These are phyloP conservation scores for Ceratocystis diversiconidia DNA, from an alignment of 2,329 filamentous ascomycete genomes.

Conservation along the genomic window DNA sequence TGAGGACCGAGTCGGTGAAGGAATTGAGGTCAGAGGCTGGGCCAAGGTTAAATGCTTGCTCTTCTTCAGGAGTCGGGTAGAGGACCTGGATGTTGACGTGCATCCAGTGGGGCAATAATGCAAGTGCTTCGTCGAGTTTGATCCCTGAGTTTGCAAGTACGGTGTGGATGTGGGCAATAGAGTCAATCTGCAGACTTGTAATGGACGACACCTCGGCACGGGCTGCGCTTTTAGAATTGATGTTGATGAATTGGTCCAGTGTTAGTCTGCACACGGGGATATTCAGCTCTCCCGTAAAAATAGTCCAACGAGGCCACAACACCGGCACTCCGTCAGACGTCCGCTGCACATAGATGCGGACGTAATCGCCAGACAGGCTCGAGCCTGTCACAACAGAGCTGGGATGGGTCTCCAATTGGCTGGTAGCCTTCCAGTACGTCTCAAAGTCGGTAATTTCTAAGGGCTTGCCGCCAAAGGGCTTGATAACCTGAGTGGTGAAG, in stretches of 20 bases:
- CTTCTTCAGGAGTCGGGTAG: slow-evolving; percentile 66
- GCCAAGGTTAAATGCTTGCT: slow-evolving; percentile 52
- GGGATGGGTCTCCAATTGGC: slow-evolving; percentile 63
- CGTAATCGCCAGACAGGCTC: slow-evolving; percentile 89
- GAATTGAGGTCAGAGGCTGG: slow-evolving; percentile 71
- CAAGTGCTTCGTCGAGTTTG: slow-evolving; percentile 64
- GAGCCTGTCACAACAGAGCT: slow-evolving; percentile 87
- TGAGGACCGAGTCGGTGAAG: slow-evolving; percentile 72
- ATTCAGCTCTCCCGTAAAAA: slow-evolving; percentile 60
- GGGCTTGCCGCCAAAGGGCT: slow-evolving; percentile 82
- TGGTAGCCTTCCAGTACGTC: slow-evolving; percentile 98
- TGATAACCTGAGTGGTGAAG: slow-evolving; percentile 92
- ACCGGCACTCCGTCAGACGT: slow-evolving; percentile 79
- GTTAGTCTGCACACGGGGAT: slow-evolving; percentile 70
- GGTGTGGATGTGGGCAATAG: slow-evolving; percentile 53
- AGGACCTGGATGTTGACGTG: slow-evolving; percentile 86
- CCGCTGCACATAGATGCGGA: slow-evolving; percentile 80
- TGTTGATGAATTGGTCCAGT: slow-evolving; percentile 52
- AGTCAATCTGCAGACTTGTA: slow-evolving; percentile 34
- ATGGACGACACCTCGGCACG: slow-evolving; percentile 32
- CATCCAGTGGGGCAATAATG: slow-evolving; percentile 60
- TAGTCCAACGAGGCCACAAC: slow-evolving; percentile 72
- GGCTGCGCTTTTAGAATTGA: slow-evolving; percentile 32
- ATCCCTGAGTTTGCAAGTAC: slow-evolving; percentile 62
- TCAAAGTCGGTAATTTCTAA: slow-evolving; percentile 96